Evolutionary conservation across 768 basidiomycete genomes (phyloP).

Genomic region (Heimioporus sp.): DNA sequence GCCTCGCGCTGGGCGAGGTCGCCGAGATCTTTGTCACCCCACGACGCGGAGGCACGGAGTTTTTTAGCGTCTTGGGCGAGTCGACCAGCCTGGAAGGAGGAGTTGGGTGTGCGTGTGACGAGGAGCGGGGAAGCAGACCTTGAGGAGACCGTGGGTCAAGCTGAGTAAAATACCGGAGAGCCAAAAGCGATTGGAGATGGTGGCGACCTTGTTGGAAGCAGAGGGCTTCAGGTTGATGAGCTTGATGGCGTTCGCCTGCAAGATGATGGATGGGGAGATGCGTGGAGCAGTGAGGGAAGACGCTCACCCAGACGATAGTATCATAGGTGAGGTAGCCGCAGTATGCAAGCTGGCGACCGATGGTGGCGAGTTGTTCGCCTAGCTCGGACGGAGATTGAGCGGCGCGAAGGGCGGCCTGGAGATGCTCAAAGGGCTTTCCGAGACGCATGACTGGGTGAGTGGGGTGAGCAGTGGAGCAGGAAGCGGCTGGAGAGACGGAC

Average conservation of each 20-base stretch:
- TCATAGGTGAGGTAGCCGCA: conserved; percentile 87
- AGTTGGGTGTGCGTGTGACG: neutral
- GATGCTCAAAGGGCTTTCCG: conserved; percentile 91
- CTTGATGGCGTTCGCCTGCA: conserved; percentile 64
- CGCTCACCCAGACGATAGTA: conserved; percentile 77
- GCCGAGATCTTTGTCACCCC: conserved; percentile 68
- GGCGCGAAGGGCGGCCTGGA: conserved; percentile 84
- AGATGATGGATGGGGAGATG: neutral
- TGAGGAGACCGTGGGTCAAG: conserved; percentile 64
- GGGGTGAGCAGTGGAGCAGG: neutral
- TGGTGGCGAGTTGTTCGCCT: conserved; percentile 72
- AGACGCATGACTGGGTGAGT: conserved; percentile 74
- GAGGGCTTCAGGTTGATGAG: conserved; percentile 60
- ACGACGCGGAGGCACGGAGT: conserved; percentile 41
- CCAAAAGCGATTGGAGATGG: conserved; percentile 82
- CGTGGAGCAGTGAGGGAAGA: neutral
- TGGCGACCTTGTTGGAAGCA: conserved; percentile 57
- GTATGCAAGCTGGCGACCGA: conserved; percentile 84
- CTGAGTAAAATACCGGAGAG: conserved; percentile 83
- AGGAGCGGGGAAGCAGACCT: conserved; percentile 39
- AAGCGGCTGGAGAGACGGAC: conserved; percentile 38
- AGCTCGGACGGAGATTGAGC: conserved; percentile 52
- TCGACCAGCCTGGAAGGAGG: conserved; percentile 47
- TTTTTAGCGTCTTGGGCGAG: conserved; percentile 59
- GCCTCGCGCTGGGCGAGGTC: conserved; percentile 64